phyloP scores from a whole-genome alignment of 148 eudicot species.

The Salicornia ramosissima region DNA sequence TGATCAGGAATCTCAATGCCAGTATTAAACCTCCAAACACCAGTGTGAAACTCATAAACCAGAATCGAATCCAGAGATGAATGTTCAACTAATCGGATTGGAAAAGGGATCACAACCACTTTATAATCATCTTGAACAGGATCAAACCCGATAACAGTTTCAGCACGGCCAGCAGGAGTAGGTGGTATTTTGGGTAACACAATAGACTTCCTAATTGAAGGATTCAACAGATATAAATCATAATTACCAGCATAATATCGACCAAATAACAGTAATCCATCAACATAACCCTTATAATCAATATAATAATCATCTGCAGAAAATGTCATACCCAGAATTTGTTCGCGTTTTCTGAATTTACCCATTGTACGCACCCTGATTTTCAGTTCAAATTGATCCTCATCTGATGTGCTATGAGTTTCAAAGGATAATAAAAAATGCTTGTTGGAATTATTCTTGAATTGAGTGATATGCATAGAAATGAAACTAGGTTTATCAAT shows the following conservation, averaged over 20 bases:
- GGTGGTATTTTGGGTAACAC: not conserved
- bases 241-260: not conserved
- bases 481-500: constrained; percentile 8
- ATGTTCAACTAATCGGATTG: not conserved
- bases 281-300: not conserved
- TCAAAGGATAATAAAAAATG: not conserved
- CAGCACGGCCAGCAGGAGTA: not conserved
- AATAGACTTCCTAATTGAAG: constrained; percentile 2
- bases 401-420: not conserved
- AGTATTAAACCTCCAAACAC: not conserved
- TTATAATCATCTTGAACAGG: not conserved
- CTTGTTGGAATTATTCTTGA: constrained; percentile 6
- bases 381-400: not conserved
- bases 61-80: not conserved
- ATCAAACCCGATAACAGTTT: constrained; percentile 5
- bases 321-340: not conserved
- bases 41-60: not conserved
- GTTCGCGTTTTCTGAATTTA: constrained; percentile 9
- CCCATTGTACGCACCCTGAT: constrained; percentile 3
- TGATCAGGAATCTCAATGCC: not conserved
- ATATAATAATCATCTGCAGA: not conserved
- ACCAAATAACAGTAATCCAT: constrained; percentile 10
- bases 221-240: constrained; percentile 4
- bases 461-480: not conserved
- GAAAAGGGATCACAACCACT: not conserved